Evolutionary conservation across 2,329 filamentous ascomycete species (phyloP), one percentile per base, ranked within the genome.

Genomic region (Pseudopithomyces chartarum): DNA sequence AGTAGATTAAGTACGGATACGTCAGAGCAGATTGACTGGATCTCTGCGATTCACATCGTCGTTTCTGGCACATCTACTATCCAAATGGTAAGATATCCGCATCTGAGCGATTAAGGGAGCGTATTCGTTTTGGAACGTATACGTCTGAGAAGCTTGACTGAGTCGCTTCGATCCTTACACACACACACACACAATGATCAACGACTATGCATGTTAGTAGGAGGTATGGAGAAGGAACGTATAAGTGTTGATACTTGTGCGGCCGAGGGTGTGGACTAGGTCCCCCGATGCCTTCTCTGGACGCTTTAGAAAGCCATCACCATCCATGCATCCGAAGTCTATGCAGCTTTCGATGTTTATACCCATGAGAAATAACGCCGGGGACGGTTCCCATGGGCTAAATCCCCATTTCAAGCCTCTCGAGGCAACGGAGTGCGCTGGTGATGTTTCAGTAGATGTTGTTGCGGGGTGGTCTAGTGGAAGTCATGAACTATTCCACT

Each of bases 301-400:
- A 17, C 11, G 3, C 19, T 5, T 40, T 40, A 5, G 17, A 17
- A 12, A 42, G 6, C 26, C 26, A 29, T 8, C 5, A 8, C 8
- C 8, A 29, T 23, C 40, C 20, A 23, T 29, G 40, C 40, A 44
- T 23, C 40, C 8, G 26, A 29, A 29, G 26, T 29, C 26, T 29
- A 29, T 29, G 26, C 26, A 29, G 26, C 26, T 29, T 29, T 8
- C 26, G 26, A 29, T 29, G 5, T 8, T 5, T 5, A 29, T 22
- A 19, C 46, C 20, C 8, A 22, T 19, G 49, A 43, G 49, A n/a
- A 43, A 44, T 34, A n/a, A 52, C 49, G 45, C 32, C 45, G 45
- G 45, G 32, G 45, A 38, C 45, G 45, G 45, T 23, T 22, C 45
- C 23, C 22, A 20, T 23, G 33, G 36, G 34, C 6, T 32, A 29